These are phyloP conservation scores for Escallonia herrerae DNA, from an alignment of 129 eudicot species.

Conservation along the genomic window DNA sequence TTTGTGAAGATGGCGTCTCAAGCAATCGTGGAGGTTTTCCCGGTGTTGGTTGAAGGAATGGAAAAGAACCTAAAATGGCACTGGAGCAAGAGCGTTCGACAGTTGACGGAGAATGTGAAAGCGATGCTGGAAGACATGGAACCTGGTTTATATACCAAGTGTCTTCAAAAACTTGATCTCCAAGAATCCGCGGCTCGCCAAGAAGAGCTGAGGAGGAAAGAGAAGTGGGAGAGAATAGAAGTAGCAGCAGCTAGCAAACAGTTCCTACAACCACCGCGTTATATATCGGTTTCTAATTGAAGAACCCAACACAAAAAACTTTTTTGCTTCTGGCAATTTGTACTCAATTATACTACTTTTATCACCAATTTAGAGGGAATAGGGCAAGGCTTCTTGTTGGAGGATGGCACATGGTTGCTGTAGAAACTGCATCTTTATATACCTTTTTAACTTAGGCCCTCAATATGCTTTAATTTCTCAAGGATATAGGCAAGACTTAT, in stretches of 20 bases:
- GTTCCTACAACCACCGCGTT: slow-evolving; percentile 5
- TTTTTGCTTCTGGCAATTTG: neutral
- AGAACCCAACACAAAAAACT: neutral
- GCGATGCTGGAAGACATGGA: slow-evolving; percentile 52
- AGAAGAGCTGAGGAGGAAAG: slow-evolving; percentile 37
- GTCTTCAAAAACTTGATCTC: slow-evolving; percentile 30
- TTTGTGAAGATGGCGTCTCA: slow-evolving; percentile 55
- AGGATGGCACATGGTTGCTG: too few relatives aligned
- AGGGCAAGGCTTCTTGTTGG: neutral
- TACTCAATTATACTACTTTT: neutral
- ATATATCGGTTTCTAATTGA: slow-evolving; percentile 13
- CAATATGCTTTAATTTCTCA: too few relatives aligned
- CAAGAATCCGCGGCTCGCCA: slow-evolving; percentile 16
- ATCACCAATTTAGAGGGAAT: neutral
- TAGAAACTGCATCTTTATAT: too few relatives aligned
- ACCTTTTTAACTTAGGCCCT: too few relatives aligned
- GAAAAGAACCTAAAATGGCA: slow-evolving; percentile 57
- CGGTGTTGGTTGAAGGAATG: slow-evolving; percentile 48
- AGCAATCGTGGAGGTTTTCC: slow-evolving; percentile 55
- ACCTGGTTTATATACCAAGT: slow-evolving; percentile 40
- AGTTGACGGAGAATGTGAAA: slow-evolving; percentile 54
- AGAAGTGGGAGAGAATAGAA: slow-evolving; percentile 51
- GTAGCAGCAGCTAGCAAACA: slow-evolving; percentile 26
- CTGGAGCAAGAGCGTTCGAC: slow-evolving; percentile 57
- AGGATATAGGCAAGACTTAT: too few relatives aligned